Conservation (phyloP, 163 green algal species). For the Chlamydomonas reinhardtii region DNA sequence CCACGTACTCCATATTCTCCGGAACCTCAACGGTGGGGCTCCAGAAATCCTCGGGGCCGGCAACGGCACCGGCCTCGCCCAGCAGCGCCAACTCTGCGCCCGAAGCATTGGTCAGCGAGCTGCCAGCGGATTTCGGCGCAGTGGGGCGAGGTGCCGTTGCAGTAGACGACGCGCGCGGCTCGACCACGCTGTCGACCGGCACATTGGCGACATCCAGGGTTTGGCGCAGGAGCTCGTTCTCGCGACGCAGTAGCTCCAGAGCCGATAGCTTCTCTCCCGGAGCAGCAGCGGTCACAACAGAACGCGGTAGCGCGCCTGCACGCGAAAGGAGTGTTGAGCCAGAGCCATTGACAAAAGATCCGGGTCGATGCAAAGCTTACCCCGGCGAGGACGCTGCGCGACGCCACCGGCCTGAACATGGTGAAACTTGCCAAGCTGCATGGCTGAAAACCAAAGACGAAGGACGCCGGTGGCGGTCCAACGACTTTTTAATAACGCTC, state of each 20-base stretch:
- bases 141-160: background rate
- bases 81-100: slow-evolving; percentile 5
- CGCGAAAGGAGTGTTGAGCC: background rate
- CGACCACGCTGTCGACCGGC: slow-evolving; percentile 29
- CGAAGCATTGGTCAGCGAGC: background rate
- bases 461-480: too few relatives aligned
- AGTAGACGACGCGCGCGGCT: background rate
- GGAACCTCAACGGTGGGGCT: slow-evolving; percentile 63
- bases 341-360: background rate
- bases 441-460: background rate
- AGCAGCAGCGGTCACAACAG: slow-evolving; percentile 1
- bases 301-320: background rate
- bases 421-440: slow-evolving; percentile 33
- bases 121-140: background rate
- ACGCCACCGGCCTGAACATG: background rate
- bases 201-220: slow-evolving; percentile 49
- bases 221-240: slow-evolving; percentile 56
- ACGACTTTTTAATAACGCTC: too few relatives aligned
- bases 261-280: slow-evolving; percentile 50
- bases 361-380: background rate
- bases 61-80: slow-evolving; percentile 1
- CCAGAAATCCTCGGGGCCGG: slow-evolving; percentile 78
- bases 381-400: slow-evolving; percentile 8
- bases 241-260: slow-evolving; percentile 50
- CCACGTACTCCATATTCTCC: slow-evolving; percentile 66